Evolutionary conservation across 176 grass and related monocot species (phyloP).

Genomic region (Juncus effusus): DNA sequence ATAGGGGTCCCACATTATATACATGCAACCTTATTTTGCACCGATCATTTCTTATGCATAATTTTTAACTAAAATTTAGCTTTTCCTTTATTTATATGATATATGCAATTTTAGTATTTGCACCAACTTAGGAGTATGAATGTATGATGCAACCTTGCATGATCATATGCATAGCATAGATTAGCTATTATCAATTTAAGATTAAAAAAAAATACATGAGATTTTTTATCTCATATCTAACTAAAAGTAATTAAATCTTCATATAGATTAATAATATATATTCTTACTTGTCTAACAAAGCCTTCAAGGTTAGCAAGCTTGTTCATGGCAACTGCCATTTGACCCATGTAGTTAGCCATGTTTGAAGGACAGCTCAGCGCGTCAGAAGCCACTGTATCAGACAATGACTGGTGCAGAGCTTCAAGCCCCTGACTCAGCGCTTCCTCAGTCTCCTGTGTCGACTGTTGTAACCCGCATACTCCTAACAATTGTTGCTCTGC

Average conservation of each 20-base stretch:
- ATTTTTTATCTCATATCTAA: too few species aligned
- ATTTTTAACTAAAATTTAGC: too few species aligned
- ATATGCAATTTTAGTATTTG: too few species aligned
- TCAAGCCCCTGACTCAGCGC: conserved; percentile 83
- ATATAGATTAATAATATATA: too few species aligned
- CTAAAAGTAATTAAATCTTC: too few species aligned
- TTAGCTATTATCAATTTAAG: too few species aligned
- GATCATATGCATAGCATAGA: too few species aligned
- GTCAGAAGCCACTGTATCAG: conserved; percentile 66
- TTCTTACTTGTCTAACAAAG: conserved; percentile 67
- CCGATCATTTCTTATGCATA: not conserved
- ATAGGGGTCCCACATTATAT: not conserved
- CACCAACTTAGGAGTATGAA: too few species aligned
- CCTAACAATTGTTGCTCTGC: conserved; percentile 81
- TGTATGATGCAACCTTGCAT: too few species aligned
- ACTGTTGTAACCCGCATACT: conserved; percentile 75
- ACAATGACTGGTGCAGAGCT: conserved; percentile 72
- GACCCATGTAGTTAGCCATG: conserved; percentile 87
- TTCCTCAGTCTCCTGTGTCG: conserved; percentile 80
- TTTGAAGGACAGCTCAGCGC: conserved; percentile 66
- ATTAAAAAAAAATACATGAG: too few species aligned
- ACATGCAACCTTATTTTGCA: conserved; percentile 17
- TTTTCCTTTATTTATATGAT: too few species aligned
- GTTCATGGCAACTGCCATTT: conserved; percentile 77
- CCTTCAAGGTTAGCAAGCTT: conserved; percentile 79